These are phyloP conservation scores for Neonectria ditissima DNA, from an alignment of 2,329 filamentous ascomycete species.

Conservation along the genomic window DNA sequence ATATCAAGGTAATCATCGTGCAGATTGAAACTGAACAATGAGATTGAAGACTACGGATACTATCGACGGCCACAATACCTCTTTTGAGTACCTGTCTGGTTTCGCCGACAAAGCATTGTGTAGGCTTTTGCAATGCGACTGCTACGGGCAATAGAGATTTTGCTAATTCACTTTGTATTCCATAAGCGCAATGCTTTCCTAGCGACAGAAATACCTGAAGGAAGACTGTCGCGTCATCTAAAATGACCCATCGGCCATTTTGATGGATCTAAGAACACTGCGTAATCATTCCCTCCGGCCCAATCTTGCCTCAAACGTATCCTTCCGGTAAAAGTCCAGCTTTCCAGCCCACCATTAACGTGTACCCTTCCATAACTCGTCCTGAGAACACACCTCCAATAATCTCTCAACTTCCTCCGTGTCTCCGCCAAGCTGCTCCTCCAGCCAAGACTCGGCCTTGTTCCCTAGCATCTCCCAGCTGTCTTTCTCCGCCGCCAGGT, in stretches of 20 bases:
- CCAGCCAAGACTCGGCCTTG: conserved; percentile 68
- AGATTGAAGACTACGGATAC: no score
- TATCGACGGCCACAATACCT: not conserved
- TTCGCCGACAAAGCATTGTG: not conserved
- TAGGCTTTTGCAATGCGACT: not conserved
- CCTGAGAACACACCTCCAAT: conserved; percentile 35
- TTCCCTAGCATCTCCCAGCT: conserved; percentile 74
- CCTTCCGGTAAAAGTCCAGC: not conserved
- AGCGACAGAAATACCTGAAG: not conserved
- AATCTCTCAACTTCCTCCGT: conserved; percentile 31
- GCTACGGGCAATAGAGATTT: not conserved
- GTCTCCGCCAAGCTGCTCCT: conserved; percentile 28
- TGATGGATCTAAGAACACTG: not conserved
- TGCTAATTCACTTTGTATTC: not conserved
- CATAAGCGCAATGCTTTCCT: not conserved
- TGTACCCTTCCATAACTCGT: not conserved
- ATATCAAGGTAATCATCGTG: no score
- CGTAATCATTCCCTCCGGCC: not conserved
- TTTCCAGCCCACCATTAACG: not conserved
- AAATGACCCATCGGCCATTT: not conserved
- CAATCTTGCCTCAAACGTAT: not conserved
- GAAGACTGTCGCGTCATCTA: no score
- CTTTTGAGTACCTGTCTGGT: not conserved
- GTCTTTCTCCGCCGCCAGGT: conserved; percentile 59
- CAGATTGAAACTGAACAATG: no score